Conservation (phyloP, 805 yeast species). For the Monosporozyma siamensis region DNA sequence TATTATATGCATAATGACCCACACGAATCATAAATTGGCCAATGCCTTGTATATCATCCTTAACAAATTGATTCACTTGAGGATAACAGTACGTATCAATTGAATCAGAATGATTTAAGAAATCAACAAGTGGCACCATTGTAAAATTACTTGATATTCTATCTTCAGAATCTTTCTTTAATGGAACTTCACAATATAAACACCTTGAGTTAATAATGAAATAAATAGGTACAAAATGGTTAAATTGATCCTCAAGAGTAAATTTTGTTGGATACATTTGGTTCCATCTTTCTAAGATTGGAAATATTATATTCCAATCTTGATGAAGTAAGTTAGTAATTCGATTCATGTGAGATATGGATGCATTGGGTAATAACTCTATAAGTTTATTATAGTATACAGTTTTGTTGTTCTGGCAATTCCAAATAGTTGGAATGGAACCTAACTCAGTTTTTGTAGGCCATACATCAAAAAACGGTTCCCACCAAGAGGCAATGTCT, state of each 20-base stretch:
- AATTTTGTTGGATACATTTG: neutral
- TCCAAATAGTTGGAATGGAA: conserved; percentile 59
- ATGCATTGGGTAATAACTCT: conserved; percentile 37
- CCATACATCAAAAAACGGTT: conserved; percentile 54
- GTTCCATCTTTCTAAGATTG: conserved; percentile 20
- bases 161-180: conserved; percentile 32
- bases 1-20: conserved; percentile 16
- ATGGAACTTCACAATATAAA: conserved; percentile 61
- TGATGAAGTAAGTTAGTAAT: conserved; percentile 35
- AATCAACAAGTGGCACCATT: conserved; percentile 85
- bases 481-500: conserved; percentile 44
- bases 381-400: conserved; percentile 17
- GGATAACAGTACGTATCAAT: conserved; percentile 45
- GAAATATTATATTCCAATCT: conserved; percentile 37
- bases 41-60: conserved; percentile 17
- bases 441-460: conserved; percentile 49
- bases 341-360: conserved; percentile 32
- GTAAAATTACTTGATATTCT: conserved; percentile 58
- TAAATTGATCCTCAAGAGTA: conserved; percentile 1
- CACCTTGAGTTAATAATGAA: conserved; percentile 87
- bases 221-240: conserved; percentile 60
- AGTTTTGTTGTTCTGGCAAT: conserved; percentile 15
- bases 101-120: conserved; percentile 57
- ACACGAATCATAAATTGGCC: conserved; percentile 25
- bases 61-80: conserved; percentile 32